Evolutionary conservation across 495 filamentous ascomycete genomes (phyloP), one percentile per base, ranked within the genome.

Genomic region (Cercophora scortea): DNA sequence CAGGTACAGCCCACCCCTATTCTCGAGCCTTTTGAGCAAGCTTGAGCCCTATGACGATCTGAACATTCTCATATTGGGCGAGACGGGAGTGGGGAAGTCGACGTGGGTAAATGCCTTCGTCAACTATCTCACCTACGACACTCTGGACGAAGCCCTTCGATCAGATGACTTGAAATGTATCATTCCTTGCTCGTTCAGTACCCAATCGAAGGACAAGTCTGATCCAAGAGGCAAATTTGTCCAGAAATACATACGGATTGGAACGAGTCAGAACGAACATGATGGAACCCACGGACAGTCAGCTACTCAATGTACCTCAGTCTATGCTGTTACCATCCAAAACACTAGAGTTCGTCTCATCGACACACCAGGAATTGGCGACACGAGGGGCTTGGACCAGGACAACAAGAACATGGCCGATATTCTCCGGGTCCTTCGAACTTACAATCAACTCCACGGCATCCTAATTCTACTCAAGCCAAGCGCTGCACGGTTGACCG

Each of bases 381-480:
- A 77, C 45, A 73, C 67, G 0, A 57, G 69, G 8, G 74, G 72
- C 0, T 6, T 67, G 0, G 45, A 52, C 0, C 57, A 65, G 8
- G 73, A 76, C 51, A 60, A 62, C 9, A 53, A 67, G 54, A 77
- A 77, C 49, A 73, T 75, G 69, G 62, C 56, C 13, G 63, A 77
- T 49, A 69, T 76, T 32, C 54, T 77, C 0, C 2, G 8, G 2
- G 59, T 55, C 0, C 51, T 76, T 8, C 52, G 61, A 40, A 60
- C 17, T 16, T 72, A 71, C 36, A 55, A 70, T 8, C 40, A 69
- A 1, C 58, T 75, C 1, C 70, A 75, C 53, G 70, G 71, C 55
- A 53, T 79, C 58, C 40, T 79, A 55, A 63, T 77, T 60, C 56
- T 79, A 56, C 45, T 82, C 61, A 66, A 79, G 69, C 42, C 74